Base-by-base conservation (phyloP, 352 stramenopile species). In the Thalassiosira gravida region DNA sequence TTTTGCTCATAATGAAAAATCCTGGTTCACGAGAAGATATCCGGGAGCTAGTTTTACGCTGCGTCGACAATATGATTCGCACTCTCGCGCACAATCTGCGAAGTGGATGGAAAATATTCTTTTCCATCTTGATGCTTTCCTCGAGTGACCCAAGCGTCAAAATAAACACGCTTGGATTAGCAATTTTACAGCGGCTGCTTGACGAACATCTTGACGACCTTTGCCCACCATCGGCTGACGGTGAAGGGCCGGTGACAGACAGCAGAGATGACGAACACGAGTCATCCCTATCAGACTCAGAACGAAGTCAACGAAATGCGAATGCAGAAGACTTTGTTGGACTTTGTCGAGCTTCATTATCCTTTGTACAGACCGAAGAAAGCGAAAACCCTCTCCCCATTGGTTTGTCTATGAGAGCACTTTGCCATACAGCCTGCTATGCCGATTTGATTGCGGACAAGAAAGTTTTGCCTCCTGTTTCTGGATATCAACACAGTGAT, bases 1-100 rank as follows among this genome's bases (percentile, higher is more conserved):
- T 99, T 79, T 44, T 93, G 13, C 24, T 87, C 0, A 92, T 95
- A 27, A 93, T 93, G 78, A 73, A 93, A 65, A 92, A 89, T 70
- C 70, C 80, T 20, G 66, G 58, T 18, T 93, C 83, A 7, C 75
- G 82, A 73, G 79, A 87, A 65, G 86, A 93, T 64, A 89, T 89
- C 61, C 73, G 86, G 24, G 90, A 95, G 57, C 57, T 95, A 18
- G 85, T 95, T 64, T 71, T 95, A 14, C 79, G 84, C 64, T 94
- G 89, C 52, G 74, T 95, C 13, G 89, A 92, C 65, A 93, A 95
- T 70, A 93, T 92, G 16, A 90, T 95, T 47, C 81, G 85, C 39
- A 84, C 80, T 14, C 80, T 90, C 50, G 78, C 83, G 3, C 75
- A 90, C 59, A 95, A 94, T 73, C 71, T 95, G 55, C 74, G 86